A percentile compares a stretch with the other conserved stretches of the same genome.
Evolutionary conservation across 2,329 filamentous ascomycete genomes (phyloP).

Genomic region (Aspergillus floridensis): DNA sequence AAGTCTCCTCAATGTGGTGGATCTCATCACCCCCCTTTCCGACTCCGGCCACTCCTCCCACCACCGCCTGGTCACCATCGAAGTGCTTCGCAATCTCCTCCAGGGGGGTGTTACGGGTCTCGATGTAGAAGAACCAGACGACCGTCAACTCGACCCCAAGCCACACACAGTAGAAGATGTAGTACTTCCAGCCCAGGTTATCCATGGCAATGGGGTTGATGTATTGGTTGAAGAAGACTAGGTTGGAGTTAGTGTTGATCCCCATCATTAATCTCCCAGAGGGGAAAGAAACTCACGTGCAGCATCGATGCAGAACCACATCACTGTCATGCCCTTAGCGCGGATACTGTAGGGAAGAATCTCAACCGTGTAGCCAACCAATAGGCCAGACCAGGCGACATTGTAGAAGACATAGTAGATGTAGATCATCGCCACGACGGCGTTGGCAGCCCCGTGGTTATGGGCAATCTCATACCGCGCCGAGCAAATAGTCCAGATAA

Average conservation of each 20-base stretch:
- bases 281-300: constrained; percentile 9
- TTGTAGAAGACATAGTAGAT: constrained; percentile 46
- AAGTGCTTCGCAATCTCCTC: constrained; percentile 39
- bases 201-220: constrained; percentile 34
- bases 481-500: constrained; percentile 43
- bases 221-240: constrained; percentile 39
- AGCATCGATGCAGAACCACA: constrained; percentile 34
- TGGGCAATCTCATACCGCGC: constrained; percentile 34
- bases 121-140: constrained; percentile 38
- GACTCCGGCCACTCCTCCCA: not conserved
- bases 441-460: constrained; percentile 33
- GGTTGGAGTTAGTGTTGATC: constrained; percentile 1
- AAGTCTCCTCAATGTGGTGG: not conserved
- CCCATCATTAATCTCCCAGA: not conserved
- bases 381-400: constrained; percentile 20
- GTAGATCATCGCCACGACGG: constrained; percentile 34
- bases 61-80: not conserved
- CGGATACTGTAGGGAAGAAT: constrained; percentile 51
- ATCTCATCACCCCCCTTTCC: not conserved
- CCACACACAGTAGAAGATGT: constrained; percentile 38
- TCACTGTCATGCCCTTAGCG: constrained; percentile 46
- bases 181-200: constrained; percentile 37
- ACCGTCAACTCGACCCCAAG: constrained; percentile 30
- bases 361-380: constrained; percentile 45
- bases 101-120: constrained; percentile 33